Percentiles rank a stretch among this genome's conserved stretches.
These are phyloP conservation scores for Kickxella alabastrina DNA, from an alignment of 192 early-diverging fungal species.

Conservation along the genomic window DNA sequence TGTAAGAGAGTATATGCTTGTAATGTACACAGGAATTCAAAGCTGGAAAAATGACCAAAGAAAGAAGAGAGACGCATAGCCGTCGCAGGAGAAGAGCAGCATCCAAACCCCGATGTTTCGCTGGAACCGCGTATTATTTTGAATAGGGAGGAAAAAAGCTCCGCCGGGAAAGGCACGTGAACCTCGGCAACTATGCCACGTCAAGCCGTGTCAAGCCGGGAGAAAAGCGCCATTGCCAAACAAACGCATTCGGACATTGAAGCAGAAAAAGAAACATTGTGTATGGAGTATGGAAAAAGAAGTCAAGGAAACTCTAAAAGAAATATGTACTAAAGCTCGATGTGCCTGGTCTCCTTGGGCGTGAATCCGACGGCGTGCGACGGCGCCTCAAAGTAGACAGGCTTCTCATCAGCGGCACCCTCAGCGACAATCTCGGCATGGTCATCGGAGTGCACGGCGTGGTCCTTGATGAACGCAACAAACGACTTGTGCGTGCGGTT, in stretches of 20 bases:
- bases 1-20: not conserved
- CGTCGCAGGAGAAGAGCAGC: not conserved
- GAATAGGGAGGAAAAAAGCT: no score
- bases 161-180: no score
- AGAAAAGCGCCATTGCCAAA: no score
- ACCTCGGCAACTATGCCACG: no score
- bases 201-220: no score
- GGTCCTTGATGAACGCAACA: slow-evolving; percentile 67
- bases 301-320: not conserved
- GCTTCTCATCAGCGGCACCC: not conserved
- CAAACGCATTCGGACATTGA: no score
- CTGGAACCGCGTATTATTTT: no score
- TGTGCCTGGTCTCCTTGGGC: slow-evolving; percentile 46
- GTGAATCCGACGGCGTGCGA: slow-evolving; percentile 21
- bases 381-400: slow-evolving; percentile 8
- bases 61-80: not conserved
- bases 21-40: not conserved
- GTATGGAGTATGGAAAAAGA: no score
- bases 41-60: not conserved
- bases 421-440: slow-evolving; percentile 6
- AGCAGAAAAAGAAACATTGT: not conserved
- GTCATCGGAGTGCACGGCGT: slow-evolving; percentile 53
- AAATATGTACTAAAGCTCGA: slow-evolving; percentile 18
- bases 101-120: no score
- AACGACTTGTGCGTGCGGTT: slow-evolving; percentile 74